These are phyloP conservation scores for Kwoniella dejecticola DNA, from an alignment of 768 basidiomycete genomes.

Conservation along the genomic window DNA sequence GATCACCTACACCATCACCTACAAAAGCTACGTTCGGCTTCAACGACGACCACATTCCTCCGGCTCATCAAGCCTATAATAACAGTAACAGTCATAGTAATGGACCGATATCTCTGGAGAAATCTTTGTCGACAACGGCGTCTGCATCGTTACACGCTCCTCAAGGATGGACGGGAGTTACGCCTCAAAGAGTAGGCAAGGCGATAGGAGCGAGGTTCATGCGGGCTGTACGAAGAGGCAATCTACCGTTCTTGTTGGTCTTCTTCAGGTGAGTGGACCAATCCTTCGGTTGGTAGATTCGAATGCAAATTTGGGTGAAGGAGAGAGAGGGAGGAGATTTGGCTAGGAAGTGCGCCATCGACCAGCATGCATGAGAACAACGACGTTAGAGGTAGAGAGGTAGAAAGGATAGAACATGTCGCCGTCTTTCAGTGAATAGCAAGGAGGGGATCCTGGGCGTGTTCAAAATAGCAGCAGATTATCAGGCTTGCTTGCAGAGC, in stretches of 20 bases:
- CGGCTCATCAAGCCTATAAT: too few relatives aligned
- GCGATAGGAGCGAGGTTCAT: constrained; percentile 38
- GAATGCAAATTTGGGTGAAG: background rate
- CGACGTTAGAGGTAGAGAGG: too few relatives aligned
- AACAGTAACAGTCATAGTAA: background rate
- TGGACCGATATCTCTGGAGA: constrained; percentile 5
- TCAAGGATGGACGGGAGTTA: constrained; percentile 6
- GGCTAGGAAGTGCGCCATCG: too few relatives aligned
- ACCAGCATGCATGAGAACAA: too few relatives aligned
- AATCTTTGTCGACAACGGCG: background rate
- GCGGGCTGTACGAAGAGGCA: constrained; percentile 42
- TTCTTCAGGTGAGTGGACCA: constrained; percentile 44
- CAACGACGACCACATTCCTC: too few relatives aligned
- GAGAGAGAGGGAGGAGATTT: background rate
- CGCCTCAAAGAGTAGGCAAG: constrained; percentile 29
- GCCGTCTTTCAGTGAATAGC: too few relatives aligned
- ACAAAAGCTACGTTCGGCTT: constrained; percentile 21
- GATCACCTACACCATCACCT: constrained; percentile 19
- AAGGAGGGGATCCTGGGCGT: too few relatives aligned
- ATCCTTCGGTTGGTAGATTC: background rate
- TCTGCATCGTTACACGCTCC: background rate
- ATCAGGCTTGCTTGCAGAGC: too few relatives aligned
- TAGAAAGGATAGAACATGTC: too few relatives aligned
- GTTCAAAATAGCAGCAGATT: too few relatives aligned
- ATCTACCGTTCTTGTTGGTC: constrained; percentile 49